These are phyloP conservation scores for Alloascoidea africana DNA, from an alignment of 805 yeast genomes.

Conservation along the genomic window DNA sequence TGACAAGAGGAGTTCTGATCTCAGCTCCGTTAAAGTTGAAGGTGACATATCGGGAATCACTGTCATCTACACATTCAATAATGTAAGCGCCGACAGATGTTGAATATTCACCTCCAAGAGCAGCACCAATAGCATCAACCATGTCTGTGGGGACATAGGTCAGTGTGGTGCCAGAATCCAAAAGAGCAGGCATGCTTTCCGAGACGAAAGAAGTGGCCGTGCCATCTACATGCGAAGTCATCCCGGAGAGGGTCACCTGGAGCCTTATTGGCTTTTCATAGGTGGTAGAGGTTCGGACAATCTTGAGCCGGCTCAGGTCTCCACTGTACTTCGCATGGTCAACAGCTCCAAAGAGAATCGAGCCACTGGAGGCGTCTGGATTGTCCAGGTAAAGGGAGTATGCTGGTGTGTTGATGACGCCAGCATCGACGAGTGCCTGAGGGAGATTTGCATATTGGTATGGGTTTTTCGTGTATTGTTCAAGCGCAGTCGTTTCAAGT, in stretches of 20 bases:
- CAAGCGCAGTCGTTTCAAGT: conserved; percentile 44
- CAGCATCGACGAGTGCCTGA: conserved; percentile 19
- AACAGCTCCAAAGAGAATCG: conserved; percentile 28
- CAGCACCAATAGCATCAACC: conserved; percentile 19
- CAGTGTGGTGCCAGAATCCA: conserved; percentile 48
- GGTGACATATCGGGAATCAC: conserved; percentile 6
- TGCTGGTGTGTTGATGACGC: conserved; percentile 23
- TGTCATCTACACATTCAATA: conserved; percentile 18
- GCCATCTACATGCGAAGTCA: no score
- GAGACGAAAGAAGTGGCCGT: background rate
- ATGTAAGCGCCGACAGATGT: conserved; percentile 26
- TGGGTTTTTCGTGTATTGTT: background rate
- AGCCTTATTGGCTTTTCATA: background rate
- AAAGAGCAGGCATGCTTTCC: conserved; percentile 20
- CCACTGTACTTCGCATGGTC: conserved; percentile 26
- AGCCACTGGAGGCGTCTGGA: conserved; percentile 17
- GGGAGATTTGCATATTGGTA: conserved; percentile 27
- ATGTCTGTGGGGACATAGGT: conserved; percentile 26
- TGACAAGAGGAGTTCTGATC: conserved; percentile 4
- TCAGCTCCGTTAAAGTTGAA: conserved; percentile 8
- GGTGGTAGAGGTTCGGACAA: background rate
- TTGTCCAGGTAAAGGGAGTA: conserved; percentile 32
- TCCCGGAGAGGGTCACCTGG: background rate
- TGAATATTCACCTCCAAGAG: conserved; percentile 30
- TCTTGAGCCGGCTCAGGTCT: conserved; percentile 28